Evolutionary conservation across 2,329 filamentous ascomycete genomes (phyloP), one percentile per base, ranked within the genome.

Genomic region (Aspergillus sp.): DNA sequence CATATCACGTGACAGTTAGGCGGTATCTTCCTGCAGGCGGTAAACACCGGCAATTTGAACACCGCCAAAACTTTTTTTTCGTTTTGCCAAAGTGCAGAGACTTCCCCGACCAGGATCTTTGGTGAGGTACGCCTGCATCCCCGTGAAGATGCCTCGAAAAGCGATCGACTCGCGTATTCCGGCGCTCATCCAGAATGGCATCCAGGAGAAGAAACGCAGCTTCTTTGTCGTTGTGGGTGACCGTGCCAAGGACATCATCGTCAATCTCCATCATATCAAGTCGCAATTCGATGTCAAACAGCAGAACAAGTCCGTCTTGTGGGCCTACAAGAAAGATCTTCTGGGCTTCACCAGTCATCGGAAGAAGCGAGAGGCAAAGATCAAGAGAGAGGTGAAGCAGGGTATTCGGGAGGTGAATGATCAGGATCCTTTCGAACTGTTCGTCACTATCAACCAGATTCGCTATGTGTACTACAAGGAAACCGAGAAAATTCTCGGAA

Each of bases 391-490:
- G 74, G 92, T 99, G 78, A 97, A 96, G 82, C 87, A 93, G 71
- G 95, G 95, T 49, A 92, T 93, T 68, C 88, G 96, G 73, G 95
- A 99, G 78, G 87, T 91, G 65, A 97, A 99, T 77, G 86, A 88
- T 58, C 92, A 96, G 75, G 95, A 99, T 75, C 91, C 95, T 0
- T 99, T 99, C 82, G 95, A 99, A 80, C 87, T 98, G 58, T 99
- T 98, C 80, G 90, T 98, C 71, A 95, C 93, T 61, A 88, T 97
- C 60, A 91, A 98, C 81, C 93, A 97, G 78, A 97, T 99, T 76
- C 91, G 95, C 78, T 99, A 99, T 85, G 92, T 95, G 61, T 99
- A 97, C 84, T 99, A 99, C 84, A 99, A 99, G 81, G 95, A 99
- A 82, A 98, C 95, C 30, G 95, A 99, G 73, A 98, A 97, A 84